These are phyloP conservation scores for Kwoniella newhampshirensis DNA, from an alignment of 768 basidiomycete species.

Conservation along the genomic window DNA sequence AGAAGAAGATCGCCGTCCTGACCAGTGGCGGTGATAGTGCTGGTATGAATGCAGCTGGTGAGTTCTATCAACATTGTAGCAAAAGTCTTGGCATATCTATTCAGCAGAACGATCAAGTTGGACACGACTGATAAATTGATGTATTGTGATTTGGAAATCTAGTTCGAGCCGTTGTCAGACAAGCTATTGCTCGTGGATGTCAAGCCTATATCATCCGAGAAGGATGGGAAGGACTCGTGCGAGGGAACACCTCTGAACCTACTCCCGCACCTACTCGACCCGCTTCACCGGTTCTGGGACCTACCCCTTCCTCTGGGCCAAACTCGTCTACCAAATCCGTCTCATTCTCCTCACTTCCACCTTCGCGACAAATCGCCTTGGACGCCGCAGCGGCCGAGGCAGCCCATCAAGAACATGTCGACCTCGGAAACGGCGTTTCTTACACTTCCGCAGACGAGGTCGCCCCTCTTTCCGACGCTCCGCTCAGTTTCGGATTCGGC, in stretches of 20 bases:
- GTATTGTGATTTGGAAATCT: constrained; percentile 2
- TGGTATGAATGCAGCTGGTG: constrained; percentile 59
- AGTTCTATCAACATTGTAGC: too few species aligned
- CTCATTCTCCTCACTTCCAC: constrained; percentile 49
- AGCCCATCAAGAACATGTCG: constrained; percentile 9
- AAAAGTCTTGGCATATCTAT: neutral
- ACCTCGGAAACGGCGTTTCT: constrained; percentile 18
- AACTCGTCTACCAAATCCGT: constrained; percentile 32
- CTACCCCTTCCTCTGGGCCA: constrained; percentile 13
- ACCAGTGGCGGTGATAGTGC: constrained; percentile 97
- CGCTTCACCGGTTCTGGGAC: constrained; percentile 35
- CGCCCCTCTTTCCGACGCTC: constrained; percentile 43
- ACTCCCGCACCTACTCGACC: constrained; percentile 39
- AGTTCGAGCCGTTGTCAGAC: constrained; percentile 90
- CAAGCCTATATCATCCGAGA: constrained; percentile 95
- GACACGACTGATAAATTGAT: too few species aligned
- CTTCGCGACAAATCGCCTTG: constrained; percentile 43
- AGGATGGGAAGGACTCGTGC: constrained; percentile 96
- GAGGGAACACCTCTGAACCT: constrained; percentile 67
- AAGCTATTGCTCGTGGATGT: constrained; percentile 89
- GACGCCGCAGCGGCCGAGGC: constrained; percentile 17
- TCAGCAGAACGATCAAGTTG: neutral
- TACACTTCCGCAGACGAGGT: constrained; percentile 32
- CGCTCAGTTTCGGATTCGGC: constrained; percentile 54
- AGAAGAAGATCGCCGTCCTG: constrained; percentile 88